Percentiles rank a stretch among this genome's conserved stretches.
Evolutionary conservation across 208 protist genomes (phyloP).

Genomic region (Leptomonas seymouri): DNA sequence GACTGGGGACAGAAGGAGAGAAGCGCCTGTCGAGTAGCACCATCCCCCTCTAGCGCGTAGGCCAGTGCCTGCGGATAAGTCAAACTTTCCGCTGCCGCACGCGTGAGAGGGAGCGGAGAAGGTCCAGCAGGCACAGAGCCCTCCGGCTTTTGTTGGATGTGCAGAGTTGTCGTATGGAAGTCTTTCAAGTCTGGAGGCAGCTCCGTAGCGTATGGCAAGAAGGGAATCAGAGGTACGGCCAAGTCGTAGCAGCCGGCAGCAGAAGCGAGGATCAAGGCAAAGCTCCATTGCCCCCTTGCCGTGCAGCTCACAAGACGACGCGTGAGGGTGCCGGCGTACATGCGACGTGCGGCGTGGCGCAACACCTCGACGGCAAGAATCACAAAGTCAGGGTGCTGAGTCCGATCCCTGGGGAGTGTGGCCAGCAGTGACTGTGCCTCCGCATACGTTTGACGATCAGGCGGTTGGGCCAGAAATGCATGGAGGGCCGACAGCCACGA

Average conservation of each 20-base stretch:
- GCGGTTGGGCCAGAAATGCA: conserved; percentile 25
- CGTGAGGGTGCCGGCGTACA: conserved; percentile 69
- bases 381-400: conserved; percentile 29
- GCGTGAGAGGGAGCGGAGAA: neutral
- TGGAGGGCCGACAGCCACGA: conserved; percentile 21
- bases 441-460: conserved; percentile 40
- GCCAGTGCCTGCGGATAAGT: conserved; percentile 44
- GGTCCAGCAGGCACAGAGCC: neutral
- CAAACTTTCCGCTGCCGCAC: neutral
- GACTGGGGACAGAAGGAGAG: conserved; percentile 5
- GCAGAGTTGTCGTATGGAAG: neutral
- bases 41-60: conserved; percentile 25
- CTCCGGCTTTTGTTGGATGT: neutral
- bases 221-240: conserved; percentile 23
- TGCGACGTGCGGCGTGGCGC: conserved; percentile 31
- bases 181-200: conserved; percentile 18
- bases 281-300: conserved; percentile 16
- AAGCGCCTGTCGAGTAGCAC: neutral
- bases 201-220: neutral
- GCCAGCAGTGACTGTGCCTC: conserved; percentile 40
- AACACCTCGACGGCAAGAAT: conserved; percentile 36
- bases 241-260: conserved; percentile 41
- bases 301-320: conserved; percentile 21
- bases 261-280: conserved; percentile 34
- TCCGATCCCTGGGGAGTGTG: conserved; percentile 26